These are phyloP conservation scores for Sungouiella thailandica DNA, from an alignment of 805 yeast species.

Conservation along the genomic window DNA sequence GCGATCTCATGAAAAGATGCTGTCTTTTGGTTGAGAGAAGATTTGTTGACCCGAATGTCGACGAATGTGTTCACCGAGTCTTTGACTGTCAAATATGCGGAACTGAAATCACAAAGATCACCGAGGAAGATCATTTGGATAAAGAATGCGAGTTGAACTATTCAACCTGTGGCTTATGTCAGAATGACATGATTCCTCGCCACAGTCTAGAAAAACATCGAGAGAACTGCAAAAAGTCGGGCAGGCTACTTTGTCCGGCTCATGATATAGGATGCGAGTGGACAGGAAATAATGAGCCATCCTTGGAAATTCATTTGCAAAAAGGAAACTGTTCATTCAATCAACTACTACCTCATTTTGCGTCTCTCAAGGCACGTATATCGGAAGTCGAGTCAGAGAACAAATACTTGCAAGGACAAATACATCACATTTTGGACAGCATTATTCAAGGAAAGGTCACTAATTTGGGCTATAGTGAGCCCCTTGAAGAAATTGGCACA, in stretches of 20 bases:
- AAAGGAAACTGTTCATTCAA: conserved; percentile 28
- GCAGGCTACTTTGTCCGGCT: conserved; percentile 44
- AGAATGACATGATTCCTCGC: conserved; percentile 36
- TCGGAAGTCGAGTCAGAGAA: conserved; percentile 31
- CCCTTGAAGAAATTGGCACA: conserved; percentile 41
- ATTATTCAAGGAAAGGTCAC: conserved; percentile 47
- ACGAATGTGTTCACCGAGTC: conserved; percentile 35
- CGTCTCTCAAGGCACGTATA: conserved; percentile 21
- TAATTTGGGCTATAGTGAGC: conserved; percentile 44
- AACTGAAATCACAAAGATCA: conserved; percentile 20
- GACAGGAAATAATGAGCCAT: conserved; percentile 33
- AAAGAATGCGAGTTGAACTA: conserved; percentile 37
- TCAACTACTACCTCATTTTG: conserved; percentile 24
- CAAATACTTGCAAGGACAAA: conserved; percentile 35
- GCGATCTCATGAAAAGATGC: too few relatives aligned
- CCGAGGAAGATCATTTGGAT: conserved; percentile 30
- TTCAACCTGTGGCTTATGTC: conserved; percentile 37
- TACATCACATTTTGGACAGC: conserved; percentile 42
- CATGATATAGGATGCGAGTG: conserved; percentile 46
- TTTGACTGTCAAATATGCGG: conserved; percentile 37
- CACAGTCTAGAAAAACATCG: conserved; percentile 37
- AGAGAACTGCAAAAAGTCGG: conserved; percentile 36
- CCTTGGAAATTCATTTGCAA: conserved; percentile 32
- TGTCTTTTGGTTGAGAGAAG: conserved; percentile 21
- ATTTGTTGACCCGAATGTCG: conserved; percentile 9